Evolutionary conservation across 1,139 yeast species (phyloP).

Genomic region (Protomyces pachydermus): DNA sequence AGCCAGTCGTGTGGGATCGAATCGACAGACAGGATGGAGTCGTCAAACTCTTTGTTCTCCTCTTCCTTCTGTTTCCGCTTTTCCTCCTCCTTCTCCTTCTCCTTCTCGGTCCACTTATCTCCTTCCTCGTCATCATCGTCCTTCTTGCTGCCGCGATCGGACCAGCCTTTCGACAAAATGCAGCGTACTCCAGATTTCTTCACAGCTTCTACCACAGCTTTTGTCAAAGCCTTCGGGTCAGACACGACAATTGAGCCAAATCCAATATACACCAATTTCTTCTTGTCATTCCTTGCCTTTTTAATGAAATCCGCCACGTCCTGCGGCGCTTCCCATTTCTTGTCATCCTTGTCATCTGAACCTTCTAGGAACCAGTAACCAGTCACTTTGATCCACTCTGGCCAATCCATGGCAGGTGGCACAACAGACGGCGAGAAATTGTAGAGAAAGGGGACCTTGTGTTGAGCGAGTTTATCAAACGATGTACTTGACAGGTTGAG

Average conservation of each 20-base stretch:
- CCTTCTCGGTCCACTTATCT: constrained; percentile 31
- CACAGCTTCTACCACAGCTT: constrained; percentile 75
- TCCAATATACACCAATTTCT: constrained; percentile 82
- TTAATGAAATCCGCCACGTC: constrained; percentile 57
- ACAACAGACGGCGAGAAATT: constrained; percentile 81
- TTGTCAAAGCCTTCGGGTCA: constrained; percentile 70
- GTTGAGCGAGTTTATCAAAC: constrained; percentile 64
- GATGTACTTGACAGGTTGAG: constrained; percentile 65
- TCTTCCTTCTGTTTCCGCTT: constrained; percentile 30
- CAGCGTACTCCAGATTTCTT: constrained; percentile 74
- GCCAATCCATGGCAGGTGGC: constrained; percentile 89
- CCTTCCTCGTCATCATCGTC: constrained; percentile 29
- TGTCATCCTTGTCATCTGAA: constrained; percentile 39
- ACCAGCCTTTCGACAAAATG: constrained; percentile 91
- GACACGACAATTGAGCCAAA: constrained; percentile 92
- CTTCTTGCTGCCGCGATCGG: constrained; percentile 50
- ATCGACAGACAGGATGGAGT: constrained; percentile 63
- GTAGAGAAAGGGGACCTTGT: constrained; percentile 79
- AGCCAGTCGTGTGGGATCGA: constrained; percentile 91
- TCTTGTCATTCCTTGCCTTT: constrained; percentile 55
- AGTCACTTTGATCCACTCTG: constrained; percentile 89
- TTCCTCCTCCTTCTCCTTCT: constrained; percentile 19
- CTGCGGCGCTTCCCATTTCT: constrained; percentile 57
- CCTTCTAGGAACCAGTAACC: constrained; percentile 94
- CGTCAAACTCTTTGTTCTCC: constrained; percentile 53